A percentile compares a stretch with the other conserved stretches of the same genome.
phyloP scores from a whole-genome alignment of 129 eudicot species.

The Gnaphalium uliginosum region DNA sequence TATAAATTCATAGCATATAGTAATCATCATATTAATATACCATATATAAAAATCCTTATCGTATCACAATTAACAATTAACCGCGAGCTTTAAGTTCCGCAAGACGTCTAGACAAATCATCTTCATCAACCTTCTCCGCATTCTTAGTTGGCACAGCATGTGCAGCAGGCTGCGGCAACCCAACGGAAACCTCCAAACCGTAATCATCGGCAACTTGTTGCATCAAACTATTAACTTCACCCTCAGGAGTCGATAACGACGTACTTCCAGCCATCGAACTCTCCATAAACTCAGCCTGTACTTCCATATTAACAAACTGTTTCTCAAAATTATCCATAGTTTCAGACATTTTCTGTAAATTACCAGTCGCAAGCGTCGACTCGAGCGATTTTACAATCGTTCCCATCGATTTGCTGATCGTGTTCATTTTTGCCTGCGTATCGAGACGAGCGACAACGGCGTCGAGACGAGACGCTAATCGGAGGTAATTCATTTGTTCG shows the following conservation, averaged over 20 bases:
- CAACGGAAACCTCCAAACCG: constrained; percentile 84
- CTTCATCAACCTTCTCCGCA: constrained; percentile 78
- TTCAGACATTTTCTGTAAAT: constrained; percentile 88
- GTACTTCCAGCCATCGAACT: constrained; percentile 93
- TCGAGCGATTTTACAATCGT: constrained; percentile 82
- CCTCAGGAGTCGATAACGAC: constrained; percentile 80
- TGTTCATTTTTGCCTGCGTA: constrained; percentile 81
- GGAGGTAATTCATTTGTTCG: constrained; percentile 91
- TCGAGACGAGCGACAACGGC: constrained; percentile 87
- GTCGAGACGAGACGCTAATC: constrained; percentile 80
- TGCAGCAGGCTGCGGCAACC: constrained; percentile 81
- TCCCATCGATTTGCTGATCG: constrained; percentile 70
- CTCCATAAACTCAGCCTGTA: constrained; percentile 95
- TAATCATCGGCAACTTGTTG: constrained; percentile 98
- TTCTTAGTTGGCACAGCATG: constrained; percentile 55
- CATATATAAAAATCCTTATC: background rate
- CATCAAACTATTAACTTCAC: constrained; percentile 82
- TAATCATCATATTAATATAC: background rate
- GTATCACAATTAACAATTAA: constrained; percentile 28
- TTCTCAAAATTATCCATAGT: constrained; percentile 84
- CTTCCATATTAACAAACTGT: constrained; percentile 93
- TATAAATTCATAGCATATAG: background rate
- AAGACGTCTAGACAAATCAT: constrained; percentile 77
- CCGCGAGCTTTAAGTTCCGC: constrained; percentile 94
- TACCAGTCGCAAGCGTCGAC: constrained; percentile 66